Evolutionary conservation across 169 alveolate genomes (phyloP), one percentile per base, ranked within the genome.

Genomic region (Plasmodium billcollinsi): DNA sequence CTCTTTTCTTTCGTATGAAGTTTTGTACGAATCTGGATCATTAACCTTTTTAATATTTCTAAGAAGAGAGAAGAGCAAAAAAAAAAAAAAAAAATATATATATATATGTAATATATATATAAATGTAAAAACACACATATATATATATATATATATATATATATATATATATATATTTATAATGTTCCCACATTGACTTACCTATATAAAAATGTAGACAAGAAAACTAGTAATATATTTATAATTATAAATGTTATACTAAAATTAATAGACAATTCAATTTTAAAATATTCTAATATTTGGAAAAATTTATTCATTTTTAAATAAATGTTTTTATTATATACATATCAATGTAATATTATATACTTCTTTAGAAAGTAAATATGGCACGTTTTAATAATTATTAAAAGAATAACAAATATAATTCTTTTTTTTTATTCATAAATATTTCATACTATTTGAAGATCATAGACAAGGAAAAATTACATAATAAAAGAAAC

Each of bases 191-290:
- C 29, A 24, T 24, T 1, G 29, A 24, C 20, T 61, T 61, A 61
- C 70, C 70, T 61, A 61, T 20, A 20, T 15, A 61, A 61, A 21
- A 20, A 61, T 11, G 70, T 61, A 21, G 70, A 61, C 12, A 61
- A 12, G 20, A 61, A 61, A 39, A 61, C 70, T 21, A 61, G 9
- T 21, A 61, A 61, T 15, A 61, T 8, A 21, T 61, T 61, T 61
- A 61, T 15, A 61, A 61, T 0, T 61, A 61, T 21, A 61, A 61
- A 61, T 4, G 70, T 21, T 20, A 61, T 15, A 61, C 70, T 61
- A 20, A 21, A 15, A 61, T 61, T 21, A 61, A 61, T 15, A 61
- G 70, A 61, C 20, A 61, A 39, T 21, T 61, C 29, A 7, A 61
- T 61, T 15, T 61, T 61, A 61, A 61, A 61, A 61, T 20, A 61